Base-by-base conservation (phyloP, 2,329 filamentous ascomycete genomes). In the Leptographium procerum region DNA sequence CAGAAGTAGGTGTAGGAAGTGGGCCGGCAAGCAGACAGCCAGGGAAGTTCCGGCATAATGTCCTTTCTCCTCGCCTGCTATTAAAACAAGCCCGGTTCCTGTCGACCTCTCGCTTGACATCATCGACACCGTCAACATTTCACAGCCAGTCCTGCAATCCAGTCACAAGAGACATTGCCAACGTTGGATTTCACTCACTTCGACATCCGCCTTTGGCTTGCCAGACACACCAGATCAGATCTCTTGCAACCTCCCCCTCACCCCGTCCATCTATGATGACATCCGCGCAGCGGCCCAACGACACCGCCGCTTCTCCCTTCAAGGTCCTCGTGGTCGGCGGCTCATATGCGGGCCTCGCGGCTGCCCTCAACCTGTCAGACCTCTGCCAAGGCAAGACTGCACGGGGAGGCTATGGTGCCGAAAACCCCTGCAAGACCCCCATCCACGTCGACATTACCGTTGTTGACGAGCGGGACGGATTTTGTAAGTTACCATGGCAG, bases 391-490 rank as follows among this genome's bases (percentile, higher is more conserved):
- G 84, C 22, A 72, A 75, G 60, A 67, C 71, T 9, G 73, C 80
- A n/a, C 78, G 83, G 16, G 73, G 75, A 55, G 67, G 58, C 24
- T 65, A 60, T 55, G 65, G 63, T 52, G 62, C 60, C 55, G 59
- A 64, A 43, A 53, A 56, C 36, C 11, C 47, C 7, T 48, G 34
- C 54, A 19, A 22, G 43, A 59, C 61, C 61, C 57, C 58, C 61
- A 74, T 86, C 51, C 76, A 81, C 1, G 70, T 89, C 16, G 79
- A 89, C 43, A 84, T 91, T 55, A 90, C 86, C 26, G 78, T 91
- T 26, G 83, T 89, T 28, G 87, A 91, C 65, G 86, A 91, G 69
- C 76, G 86, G n/a, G 88, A 91, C 74, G 88, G 88, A n/a, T 91
- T 84, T 69, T 91, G 87, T 91, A 75, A 65, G 85, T 47, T 8